These are phyloP conservation scores for Staphylotrichum longicolle DNA, from an alignment of 495 filamentous ascomycete genomes.

Conservation along the genomic window DNA sequence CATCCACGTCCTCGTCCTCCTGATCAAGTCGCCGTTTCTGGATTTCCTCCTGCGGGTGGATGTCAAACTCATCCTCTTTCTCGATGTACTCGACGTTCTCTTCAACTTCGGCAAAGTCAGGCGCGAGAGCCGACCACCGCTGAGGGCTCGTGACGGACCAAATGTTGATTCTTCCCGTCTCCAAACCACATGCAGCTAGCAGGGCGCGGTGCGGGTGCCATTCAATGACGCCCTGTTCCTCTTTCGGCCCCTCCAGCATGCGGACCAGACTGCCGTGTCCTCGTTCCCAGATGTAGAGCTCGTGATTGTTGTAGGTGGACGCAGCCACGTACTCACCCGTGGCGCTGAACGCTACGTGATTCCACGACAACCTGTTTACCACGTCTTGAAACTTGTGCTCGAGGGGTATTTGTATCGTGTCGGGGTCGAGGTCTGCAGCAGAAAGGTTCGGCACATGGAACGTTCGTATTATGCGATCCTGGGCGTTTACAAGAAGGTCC, in stretches of 20 bases:
- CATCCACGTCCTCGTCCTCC: conserved; percentile 85
- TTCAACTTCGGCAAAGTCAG: conserved; percentile 96
- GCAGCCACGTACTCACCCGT: conserved; percentile 92
- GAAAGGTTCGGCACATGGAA: conserved; percentile 61
- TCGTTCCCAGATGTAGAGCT: conserved; percentile 98
- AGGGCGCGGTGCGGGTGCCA: conserved; percentile 93
- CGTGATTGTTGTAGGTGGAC: conserved; percentile 93
- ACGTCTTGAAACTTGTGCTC: conserved; percentile 99
- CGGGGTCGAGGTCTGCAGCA: conserved; percentile 56
- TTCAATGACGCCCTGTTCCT: conserved; percentile 92
- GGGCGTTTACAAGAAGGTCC: conserved; percentile 83
- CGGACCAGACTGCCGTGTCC: conserved; percentile 89
- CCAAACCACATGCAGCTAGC: conserved; percentile 84
- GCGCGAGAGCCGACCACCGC: conserved; percentile 93
- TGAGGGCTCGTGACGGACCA: conserved; percentile 93
- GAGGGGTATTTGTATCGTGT: conserved; percentile 78
- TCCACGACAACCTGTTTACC: conserved; percentile 91
- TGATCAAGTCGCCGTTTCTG: conserved; percentile 83
- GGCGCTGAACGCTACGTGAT: conserved; percentile 88
- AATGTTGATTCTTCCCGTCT: conserved; percentile 83
- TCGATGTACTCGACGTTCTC: conserved; percentile 97
- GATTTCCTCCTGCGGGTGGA: conserved; percentile 91
- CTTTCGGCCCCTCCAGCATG: conserved; percentile 91
- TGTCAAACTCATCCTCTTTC: conserved; percentile 95
- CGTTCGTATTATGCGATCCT: conserved; percentile 88